Conservation (phyloP, 108 stramenopile species). For the Stephanodiscus minutulus region DNA sequence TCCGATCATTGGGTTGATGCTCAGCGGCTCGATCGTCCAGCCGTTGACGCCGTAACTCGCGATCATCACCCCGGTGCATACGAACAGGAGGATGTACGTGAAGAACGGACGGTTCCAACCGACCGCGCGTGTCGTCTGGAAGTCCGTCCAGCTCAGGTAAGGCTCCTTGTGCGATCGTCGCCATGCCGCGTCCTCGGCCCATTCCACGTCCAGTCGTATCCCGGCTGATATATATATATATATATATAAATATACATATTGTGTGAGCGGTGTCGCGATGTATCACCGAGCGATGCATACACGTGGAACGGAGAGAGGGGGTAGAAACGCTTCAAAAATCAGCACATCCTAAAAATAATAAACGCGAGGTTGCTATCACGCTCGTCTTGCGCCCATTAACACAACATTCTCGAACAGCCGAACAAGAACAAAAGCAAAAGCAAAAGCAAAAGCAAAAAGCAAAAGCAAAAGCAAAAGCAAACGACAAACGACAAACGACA, state of each 20-base stretch:
- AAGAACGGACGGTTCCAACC: constrained; percentile 75
- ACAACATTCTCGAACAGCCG: no score
- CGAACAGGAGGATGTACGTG: constrained; percentile 60
- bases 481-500: neutral
- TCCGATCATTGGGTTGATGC: constrained; percentile 90
- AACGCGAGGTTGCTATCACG: no score
- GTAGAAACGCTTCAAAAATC: no score
- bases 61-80: constrained; percentile 70
- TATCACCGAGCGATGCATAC: no score
- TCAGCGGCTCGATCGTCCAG: constrained; percentile 82
- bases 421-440: no score
- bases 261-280: no score
- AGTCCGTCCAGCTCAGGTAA: constrained; percentile 80
- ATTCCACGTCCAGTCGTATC: constrained; percentile 79
- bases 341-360: no score
- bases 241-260: no score
- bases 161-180: constrained; percentile 67
- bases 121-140: constrained; percentile 54
- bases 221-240: constrained; percentile 28
- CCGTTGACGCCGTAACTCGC: constrained; percentile 69
- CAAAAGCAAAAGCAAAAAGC: no score
- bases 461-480: no score
- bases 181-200: constrained; percentile 89
- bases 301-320: no score
- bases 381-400: no score